These are phyloP conservation scores for Secale cereale DNA, from an alignment of 176 grass and related monocot genomes.

Conservation along the genomic window DNA sequence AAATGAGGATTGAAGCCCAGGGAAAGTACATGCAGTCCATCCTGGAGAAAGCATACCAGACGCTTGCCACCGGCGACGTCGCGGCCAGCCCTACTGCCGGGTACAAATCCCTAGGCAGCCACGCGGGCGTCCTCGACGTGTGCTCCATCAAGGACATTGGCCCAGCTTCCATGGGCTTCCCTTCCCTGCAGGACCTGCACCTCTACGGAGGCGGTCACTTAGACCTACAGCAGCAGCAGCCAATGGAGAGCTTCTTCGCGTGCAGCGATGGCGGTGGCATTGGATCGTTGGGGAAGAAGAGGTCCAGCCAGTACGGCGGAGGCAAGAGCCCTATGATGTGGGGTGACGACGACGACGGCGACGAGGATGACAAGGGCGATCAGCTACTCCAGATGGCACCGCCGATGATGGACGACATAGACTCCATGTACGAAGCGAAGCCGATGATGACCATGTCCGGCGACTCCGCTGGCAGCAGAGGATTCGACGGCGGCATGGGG, in stretches of 20 bases:
- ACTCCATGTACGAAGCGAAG: constrained; percentile 75
- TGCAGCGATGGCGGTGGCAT: constrained; percentile 36
- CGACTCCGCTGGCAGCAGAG: constrained; percentile 65
- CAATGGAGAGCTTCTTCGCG: constrained; percentile 59
- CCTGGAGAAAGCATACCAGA: constrained; percentile 90
- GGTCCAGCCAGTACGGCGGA: constrained; percentile 37
- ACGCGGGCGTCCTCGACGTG: constrained; percentile 52
- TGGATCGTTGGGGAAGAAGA: constrained; percentile 57
- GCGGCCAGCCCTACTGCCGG: constrained; percentile 22
- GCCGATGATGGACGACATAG: constrained; percentile 67
- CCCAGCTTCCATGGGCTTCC: constrained; percentile 52
- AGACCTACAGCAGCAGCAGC: constrained; percentile 78
- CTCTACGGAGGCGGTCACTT: constrained; percentile 58
- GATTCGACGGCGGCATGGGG: constrained; percentile 24
- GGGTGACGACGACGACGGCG: constrained; percentile 45
- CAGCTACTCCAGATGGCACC: constrained; percentile 60
- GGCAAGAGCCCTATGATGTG: constrained; percentile 78
- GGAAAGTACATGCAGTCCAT: constrained; percentile 98
- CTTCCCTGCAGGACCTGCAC: constrained; percentile 78
- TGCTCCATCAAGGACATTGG: constrained; percentile 55
- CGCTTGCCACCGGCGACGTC: constrained; percentile 46
- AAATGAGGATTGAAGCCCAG: constrained; percentile 98
- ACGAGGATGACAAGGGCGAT: constrained; percentile 56
- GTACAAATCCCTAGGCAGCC: constrained; percentile 65
- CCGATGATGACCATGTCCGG: constrained; percentile 54